Percentiles rank a stretch among this genome's conserved stretches.
phyloP scores from a whole-genome alignment of 176 grass and related monocot species.

The Phyllostachys edulis region DNA sequence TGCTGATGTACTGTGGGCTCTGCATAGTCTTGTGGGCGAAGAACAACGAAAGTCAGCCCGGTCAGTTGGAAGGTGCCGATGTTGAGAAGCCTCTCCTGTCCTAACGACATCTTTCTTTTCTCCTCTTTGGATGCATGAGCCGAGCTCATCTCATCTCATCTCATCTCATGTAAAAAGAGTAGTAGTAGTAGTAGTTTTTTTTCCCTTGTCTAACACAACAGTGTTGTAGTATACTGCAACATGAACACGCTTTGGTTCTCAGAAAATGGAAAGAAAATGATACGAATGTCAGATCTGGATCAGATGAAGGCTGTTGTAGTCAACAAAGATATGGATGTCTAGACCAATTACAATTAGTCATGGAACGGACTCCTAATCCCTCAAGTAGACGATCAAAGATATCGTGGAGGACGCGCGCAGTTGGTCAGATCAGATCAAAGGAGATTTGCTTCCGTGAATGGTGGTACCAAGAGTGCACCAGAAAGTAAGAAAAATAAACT shows the following conservation, averaged over 20 bases:
- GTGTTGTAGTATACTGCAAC: not conserved
- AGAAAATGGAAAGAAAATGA: not conserved
- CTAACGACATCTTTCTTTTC: not conserved
- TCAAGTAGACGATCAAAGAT: too few species aligned
- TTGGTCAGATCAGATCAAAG: too few species aligned
- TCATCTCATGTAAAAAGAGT: not conserved
- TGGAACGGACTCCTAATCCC: too few species aligned
- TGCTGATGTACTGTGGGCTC: constrained; percentile 64
- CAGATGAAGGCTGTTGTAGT: not conserved
- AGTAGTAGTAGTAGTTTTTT: too few species aligned
- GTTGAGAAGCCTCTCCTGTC: constrained; percentile 50
- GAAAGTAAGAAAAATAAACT: too few species aligned
- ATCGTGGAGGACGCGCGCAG: too few species aligned
- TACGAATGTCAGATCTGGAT: not conserved
- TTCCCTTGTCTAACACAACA: not conserved
- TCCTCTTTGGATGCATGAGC: not conserved
- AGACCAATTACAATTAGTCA: too few species aligned
- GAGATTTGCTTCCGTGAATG: too few species aligned
- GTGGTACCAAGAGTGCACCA: too few species aligned
- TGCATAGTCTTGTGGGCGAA: constrained; percentile 65
- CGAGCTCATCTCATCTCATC: too few species aligned
- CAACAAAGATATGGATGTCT: too few species aligned
- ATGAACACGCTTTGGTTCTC: not conserved
- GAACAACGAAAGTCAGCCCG: constrained; percentile 29
- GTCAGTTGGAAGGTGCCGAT: not conserved